A percentile compares a stretch with the other conserved stretches of the same genome.
These are phyloP conservation scores for Sarocladium oryzae DNA, from an alignment of 2,329 filamentous ascomycete species.

Conservation along the genomic window DNA sequence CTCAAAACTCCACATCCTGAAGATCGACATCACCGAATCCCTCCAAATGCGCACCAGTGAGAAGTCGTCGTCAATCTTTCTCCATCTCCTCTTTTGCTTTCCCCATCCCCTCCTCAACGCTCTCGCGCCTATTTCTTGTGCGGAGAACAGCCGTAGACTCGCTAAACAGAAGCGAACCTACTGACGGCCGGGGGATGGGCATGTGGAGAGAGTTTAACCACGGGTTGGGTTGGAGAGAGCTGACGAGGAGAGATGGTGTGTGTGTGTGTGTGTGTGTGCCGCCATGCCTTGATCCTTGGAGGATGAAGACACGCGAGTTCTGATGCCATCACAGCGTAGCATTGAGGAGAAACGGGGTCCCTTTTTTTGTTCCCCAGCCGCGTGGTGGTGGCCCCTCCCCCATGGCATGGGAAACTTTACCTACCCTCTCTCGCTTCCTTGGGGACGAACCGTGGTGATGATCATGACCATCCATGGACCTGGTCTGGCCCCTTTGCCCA, in stretches of 20 bases:
- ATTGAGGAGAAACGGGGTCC: background rate
- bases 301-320: background rate
- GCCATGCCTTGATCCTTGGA: slow-evolving; percentile 6
- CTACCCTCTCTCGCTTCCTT: too few species aligned
- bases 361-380: background rate
- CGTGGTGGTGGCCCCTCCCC: background rate
- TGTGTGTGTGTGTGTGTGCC: background rate
- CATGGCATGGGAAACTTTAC: too few species aligned
- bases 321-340: background rate
- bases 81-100: background rate
- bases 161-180: background rate
- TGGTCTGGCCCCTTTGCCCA: too few species aligned
- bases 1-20: slow-evolving; percentile 1
- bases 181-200: too few species aligned
- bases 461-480: too few species aligned
- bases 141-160: too few species aligned
- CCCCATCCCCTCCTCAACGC: too few species aligned
- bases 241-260: background rate
- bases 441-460: background rate
- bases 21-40: slow-evolving; percentile 5
- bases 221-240: too few species aligned
- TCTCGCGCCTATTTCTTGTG: too few species aligned
- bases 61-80: too few species aligned
- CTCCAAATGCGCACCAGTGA: slow-evolving; percentile 5
- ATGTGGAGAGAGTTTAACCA: too few species aligned